phyloP scores from a whole-genome alignment of 345 rosid species.

The Boechera retrofracta region DNA sequence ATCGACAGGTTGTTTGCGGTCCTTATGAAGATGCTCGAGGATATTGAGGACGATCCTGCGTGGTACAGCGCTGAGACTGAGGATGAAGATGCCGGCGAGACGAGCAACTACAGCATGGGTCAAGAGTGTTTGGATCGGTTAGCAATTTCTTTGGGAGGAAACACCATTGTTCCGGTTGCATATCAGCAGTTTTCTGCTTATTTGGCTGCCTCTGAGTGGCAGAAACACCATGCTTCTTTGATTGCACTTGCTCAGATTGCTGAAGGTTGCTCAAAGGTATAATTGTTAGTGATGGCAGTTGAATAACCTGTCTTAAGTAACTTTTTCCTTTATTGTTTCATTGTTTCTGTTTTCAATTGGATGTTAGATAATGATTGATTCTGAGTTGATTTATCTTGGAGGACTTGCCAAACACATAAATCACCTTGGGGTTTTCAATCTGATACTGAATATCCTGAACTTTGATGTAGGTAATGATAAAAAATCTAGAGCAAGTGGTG shows the following conservation, averaged over 20 bases:
- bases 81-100: slow-evolving; percentile 96
- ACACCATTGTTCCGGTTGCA: slow-evolving; percentile 95
- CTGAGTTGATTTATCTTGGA: not conserved
- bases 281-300: not conserved
- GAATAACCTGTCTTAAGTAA: slow-evolving; percentile 1
- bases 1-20: slow-evolving; percentile 84
- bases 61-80: slow-evolving; percentile 94
- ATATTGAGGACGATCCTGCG: slow-evolving; percentile 88
- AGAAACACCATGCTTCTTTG: slow-evolving; percentile 96
- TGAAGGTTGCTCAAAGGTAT: slow-evolving; percentile 97
- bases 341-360: not conserved
- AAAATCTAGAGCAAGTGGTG: slow-evolving; percentile 86
- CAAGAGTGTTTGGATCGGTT: slow-evolving; percentile 98
- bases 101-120: slow-evolving; percentile 88
- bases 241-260: slow-evolving; percentile 99
- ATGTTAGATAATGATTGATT: not conserved
- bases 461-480: slow-evolving; percentile 77
- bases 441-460: slow-evolving; percentile 19
- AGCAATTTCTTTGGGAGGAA: slow-evolving; percentile 95
- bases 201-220: slow-evolving; percentile 96
- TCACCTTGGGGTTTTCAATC: slow-evolving; percentile 1
- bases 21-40: slow-evolving; percentile 90
- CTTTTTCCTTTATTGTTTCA: not conserved
- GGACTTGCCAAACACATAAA: not conserved
- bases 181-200: slow-evolving; percentile 90